These are phyloP conservation scores for Phanerochaete sordida DNA, from an alignment of 768 basidiomycete species.

Conservation along the genomic window DNA sequence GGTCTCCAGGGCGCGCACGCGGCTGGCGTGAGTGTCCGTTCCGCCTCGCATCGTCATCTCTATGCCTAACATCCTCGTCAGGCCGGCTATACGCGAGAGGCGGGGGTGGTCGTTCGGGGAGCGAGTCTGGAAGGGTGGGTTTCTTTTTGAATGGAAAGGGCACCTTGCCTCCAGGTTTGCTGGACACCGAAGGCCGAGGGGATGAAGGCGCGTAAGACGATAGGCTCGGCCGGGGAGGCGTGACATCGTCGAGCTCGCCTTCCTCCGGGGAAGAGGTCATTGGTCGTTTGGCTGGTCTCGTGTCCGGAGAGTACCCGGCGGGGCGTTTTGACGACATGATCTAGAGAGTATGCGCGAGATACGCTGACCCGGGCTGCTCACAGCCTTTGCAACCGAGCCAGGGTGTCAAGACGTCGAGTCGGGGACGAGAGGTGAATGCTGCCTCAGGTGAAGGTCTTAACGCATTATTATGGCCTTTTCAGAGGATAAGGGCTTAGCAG, in stretches of 20 bases:
- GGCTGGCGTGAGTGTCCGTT: conserved; percentile 15
- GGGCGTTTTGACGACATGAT: conserved; percentile 42
- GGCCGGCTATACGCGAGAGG: conserved; percentile 32
- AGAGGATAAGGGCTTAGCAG: neutral
- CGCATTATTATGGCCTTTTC: neutral
- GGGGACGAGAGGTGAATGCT: neutral
- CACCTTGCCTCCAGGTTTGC: conserved; percentile 43
- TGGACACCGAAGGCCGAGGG: conserved; percentile 15
- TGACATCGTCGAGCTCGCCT: conserved; percentile 72
- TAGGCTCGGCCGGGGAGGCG: conserved; percentile 18
- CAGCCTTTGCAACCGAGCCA: neutral
- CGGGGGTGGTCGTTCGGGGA: conserved; percentile 9
- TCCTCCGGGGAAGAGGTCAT: conserved; percentile 71
- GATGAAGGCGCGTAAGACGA: conserved; percentile 26
- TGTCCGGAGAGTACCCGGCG: conserved; percentile 50
- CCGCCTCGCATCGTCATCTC: conserved; percentile 34
- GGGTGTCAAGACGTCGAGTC: neutral
- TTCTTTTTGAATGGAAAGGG: conserved; percentile 76
- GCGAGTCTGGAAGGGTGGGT: conserved; percentile 10
- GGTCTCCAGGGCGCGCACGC: conserved; percentile 11
- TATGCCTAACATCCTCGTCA: conserved; percentile 42
- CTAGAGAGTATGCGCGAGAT: neutral
- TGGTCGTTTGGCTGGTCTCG: conserved; percentile 51
- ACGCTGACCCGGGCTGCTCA: neutral
- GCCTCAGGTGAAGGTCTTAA: neutral